Evolutionary conservation across 192 early-diverging fungal genomes (phyloP).

Genomic region (Mortierella alpina): DNA sequence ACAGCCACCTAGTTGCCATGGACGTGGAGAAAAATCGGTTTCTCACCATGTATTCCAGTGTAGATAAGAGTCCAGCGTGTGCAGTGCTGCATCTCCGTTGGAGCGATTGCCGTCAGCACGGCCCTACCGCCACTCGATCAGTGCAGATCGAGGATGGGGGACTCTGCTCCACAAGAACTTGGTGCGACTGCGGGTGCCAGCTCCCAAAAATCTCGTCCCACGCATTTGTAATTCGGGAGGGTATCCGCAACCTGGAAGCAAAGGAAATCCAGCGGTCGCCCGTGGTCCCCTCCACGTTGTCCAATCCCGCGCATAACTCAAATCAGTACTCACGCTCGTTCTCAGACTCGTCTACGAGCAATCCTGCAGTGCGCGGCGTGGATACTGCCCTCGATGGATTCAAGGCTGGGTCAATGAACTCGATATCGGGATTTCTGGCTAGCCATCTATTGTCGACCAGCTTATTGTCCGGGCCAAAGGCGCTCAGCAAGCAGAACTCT

Average conservation of each 20-base stretch:
- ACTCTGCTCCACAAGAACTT: neutral
- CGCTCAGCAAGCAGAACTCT: conserved; percentile 18
- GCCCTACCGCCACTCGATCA: neutral
- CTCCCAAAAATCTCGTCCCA: conserved; percentile 47
- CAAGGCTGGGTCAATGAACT: conserved; percentile 43
- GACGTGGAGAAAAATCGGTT: conserved; percentile 50
- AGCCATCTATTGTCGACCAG: conserved; percentile 27
- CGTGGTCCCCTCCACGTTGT: conserved; percentile 1
- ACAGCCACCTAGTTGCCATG: conserved; percentile 59
- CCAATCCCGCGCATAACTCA: conserved; percentile 3
- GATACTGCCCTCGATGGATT: conserved; percentile 18
- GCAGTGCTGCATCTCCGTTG: conserved; percentile 55
- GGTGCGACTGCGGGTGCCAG: conserved; percentile 47
- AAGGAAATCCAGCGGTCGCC: conserved; percentile 17
- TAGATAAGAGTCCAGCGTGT: conserved; percentile 54
- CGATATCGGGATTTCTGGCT: conserved; percentile 42
- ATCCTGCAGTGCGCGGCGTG: conserved; percentile 10
- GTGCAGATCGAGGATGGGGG: conserved; percentile 9
- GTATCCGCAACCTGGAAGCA: conserved; percentile 21
- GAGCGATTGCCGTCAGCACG: conserved; percentile 19
- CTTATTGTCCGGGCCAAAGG: conserved; percentile 8
- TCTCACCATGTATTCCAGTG: conserved; percentile 61
- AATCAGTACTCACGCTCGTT: conserved; percentile 6
- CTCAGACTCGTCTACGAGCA: conserved; percentile 28
- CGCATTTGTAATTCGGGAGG: conserved; percentile 41